Evolutionary conservation across 2,329 filamentous ascomycete species (phyloP).

Genomic region (Cryoendolithus antarcticus): DNA sequence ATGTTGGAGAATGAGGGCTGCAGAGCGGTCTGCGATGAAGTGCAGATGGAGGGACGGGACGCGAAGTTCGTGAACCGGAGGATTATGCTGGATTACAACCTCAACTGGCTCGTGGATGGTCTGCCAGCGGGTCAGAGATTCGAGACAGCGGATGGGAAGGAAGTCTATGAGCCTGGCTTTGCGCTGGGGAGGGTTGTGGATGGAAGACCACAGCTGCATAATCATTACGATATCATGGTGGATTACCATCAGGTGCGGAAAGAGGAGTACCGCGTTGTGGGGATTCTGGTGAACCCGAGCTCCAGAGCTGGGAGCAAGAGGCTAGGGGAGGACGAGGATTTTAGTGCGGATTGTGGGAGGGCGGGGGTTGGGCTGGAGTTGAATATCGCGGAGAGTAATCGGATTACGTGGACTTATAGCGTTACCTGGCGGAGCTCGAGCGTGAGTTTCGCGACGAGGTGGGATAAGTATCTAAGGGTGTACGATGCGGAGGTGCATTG

Average conservation of each 20-base stretch:
- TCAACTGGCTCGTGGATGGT: slow-evolving; percentile 94
- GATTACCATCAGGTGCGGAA: slow-evolving; percentile 76
- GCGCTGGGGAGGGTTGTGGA: slow-evolving; percentile 49
- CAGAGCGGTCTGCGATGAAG: slow-evolving; percentile 60
- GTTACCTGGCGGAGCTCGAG: slow-evolving; percentile 75
- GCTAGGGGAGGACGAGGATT: slow-evolving; percentile 36
- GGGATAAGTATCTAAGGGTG: slow-evolving; percentile 98
- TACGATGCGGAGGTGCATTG: slow-evolving; percentile 97
- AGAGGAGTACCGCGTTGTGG: slow-evolving; percentile 74
- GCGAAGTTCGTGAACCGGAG: slow-evolving; percentile 70
- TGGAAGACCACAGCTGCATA: slow-evolving; percentile 58
- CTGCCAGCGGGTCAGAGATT: slow-evolving; percentile 78
- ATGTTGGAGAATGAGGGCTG: slow-evolving; percentile 85
- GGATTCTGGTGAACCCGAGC: slow-evolving; percentile 73
- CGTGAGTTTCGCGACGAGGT: slow-evolving; percentile 90
- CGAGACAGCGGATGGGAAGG: slow-evolving; percentile 62
- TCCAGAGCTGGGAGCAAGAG: slow-evolving; percentile 50
- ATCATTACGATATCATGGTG: slow-evolving; percentile 88
- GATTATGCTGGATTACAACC: slow-evolving; percentile 74
- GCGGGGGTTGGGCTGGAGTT: slow-evolving; percentile 39
- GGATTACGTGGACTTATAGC: slow-evolving; percentile 80
- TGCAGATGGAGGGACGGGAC: slow-evolving; percentile 52
- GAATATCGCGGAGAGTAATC: slow-evolving; percentile 45
- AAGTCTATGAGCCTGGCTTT: slow-evolving; percentile 89
- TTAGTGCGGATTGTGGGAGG: slow-evolving; percentile 41